Evolutionary conservation across 108 stramenopile species (phyloP).

Genomic region (Parietichytrium sp.): DNA sequence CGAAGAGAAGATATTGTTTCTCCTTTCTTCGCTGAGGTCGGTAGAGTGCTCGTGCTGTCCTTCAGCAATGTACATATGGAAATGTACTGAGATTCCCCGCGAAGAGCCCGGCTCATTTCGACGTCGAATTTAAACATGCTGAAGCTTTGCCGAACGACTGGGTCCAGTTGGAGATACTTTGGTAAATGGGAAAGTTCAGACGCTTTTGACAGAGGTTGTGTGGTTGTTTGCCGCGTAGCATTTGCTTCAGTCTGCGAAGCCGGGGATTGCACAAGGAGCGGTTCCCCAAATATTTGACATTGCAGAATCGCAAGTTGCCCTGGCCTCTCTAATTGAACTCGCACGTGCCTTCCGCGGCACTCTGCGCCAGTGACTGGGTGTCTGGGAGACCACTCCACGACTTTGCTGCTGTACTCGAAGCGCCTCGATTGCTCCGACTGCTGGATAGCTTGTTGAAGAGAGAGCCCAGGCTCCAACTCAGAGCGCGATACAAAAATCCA

Average conservation of each 20-base stretch:
- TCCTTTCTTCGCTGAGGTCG: too few species aligned
- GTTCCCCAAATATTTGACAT: not conserved
- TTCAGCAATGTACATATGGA: too few species aligned
- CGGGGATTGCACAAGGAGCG: not conserved
- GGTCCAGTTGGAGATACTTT: too few species aligned
- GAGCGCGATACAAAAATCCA: not conserved
- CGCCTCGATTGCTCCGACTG: not conserved
- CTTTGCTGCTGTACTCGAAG: not conserved
- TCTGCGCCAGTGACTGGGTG: not conserved
- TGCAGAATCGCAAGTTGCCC: not conserved
- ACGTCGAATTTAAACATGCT: too few species aligned
- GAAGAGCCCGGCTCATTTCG: too few species aligned
- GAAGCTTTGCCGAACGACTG: too few species aligned
- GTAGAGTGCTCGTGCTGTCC: too few species aligned
- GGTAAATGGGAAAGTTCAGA: too few species aligned
- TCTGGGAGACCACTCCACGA: not conserved
- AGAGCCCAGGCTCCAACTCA: not conserved
- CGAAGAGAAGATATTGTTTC: too few species aligned
- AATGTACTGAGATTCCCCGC: too few species aligned
- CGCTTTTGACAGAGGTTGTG: too few species aligned
- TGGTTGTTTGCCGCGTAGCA: too few species aligned
- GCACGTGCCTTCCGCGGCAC: conserved; percentile 3
- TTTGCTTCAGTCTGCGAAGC: not conserved
- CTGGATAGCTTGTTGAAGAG: conserved; percentile 1
- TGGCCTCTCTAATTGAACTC: not conserved